Evolutionary conservation across 768 basidiomycete species (phyloP), one percentile per base, ranked within the genome.

Genomic region (Tephrocybe sp.): DNA sequence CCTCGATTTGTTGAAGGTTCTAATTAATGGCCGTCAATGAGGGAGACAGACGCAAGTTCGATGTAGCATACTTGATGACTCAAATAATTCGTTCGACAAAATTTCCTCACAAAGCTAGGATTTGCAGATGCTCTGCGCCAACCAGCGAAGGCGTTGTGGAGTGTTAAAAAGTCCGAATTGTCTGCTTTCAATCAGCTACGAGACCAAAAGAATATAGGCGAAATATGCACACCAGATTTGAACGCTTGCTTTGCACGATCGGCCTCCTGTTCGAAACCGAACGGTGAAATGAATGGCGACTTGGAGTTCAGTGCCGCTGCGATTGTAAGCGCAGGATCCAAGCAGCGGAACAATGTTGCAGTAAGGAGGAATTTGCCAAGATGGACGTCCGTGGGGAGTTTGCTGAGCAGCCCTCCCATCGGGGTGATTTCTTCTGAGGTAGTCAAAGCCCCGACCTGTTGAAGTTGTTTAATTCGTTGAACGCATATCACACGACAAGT

Each of bases 261-360:
- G 0, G 95, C 95, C 60, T 93, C 89, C 51, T 82, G 74, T 66
- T 97, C 94, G 39, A 85, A 73, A 2, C 96, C 95, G 52, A 96
- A 81, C 0, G 96, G 95, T 2, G 87, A 80, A 17, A 98, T 66
- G 65, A 98, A 99, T 0, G 95, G 96, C 1, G 90, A 92, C 66
- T 98, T 98, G 0, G 91, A 87, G 62, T 90, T 95, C 36, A 98
- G 72, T 1, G 90, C 83, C 5, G 96, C 96, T 13, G 92, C 93
- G 52, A 99, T 94, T 5, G 96, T 97, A 43, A 99, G 75, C n/a
- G 93, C 96, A 1, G 95, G 92, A 68, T 98, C 96, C 54, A 98
- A 71, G 64, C 96, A 98, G 39, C 83, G 82, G 65, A 98, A 90
- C 34, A 93, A 65, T 1, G 87, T 84, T 5, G 94, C 87, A 20